Base-by-base conservation (phyloP, 2,329 filamentous ascomycete genomes). In the Canariomyces notabilis region DNA sequence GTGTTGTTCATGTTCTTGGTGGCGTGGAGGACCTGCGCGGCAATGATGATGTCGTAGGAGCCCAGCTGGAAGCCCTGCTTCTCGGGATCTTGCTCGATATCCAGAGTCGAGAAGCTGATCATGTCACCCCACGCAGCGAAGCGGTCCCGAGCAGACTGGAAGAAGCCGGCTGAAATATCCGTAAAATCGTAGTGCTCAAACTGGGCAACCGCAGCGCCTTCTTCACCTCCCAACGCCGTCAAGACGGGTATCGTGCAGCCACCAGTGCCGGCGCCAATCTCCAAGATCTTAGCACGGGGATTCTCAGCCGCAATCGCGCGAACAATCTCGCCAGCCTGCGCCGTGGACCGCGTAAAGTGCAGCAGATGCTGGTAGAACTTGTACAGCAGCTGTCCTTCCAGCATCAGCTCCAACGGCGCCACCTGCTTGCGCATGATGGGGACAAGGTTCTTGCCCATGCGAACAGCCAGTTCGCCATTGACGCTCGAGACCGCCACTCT, bases 251-350 rank as follows among this genome's bases (percentile, higher is more conserved):
- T 49, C 0, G 71, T 72, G 0, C 65, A 58, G 9, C 61, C 62
- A 1, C 68, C 70, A 1, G 65, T 68, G 2, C 70, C 69, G 6
- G 64, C 68, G 19, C 70, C 69, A 7, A 70, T 57, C 51, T 63
- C 60, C 5, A 75, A 49, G 14, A 73, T 38, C 4, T 37, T 32
- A 2, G 44, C 31, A 2, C 41, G 44, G 1, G 54, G 54, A 31
- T 53, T 32, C 44, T 57, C 50, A 9, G 38, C 26, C 11, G 19
- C 20, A 41, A 42, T 12, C 14, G 38, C 16, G 2, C 21, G 15
- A 26, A 51, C 15, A 9, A 49, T n/a, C 14, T 18, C n/a, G 29
- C 53, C 55, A 6, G 60, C 9, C 15, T 53, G 51, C 3, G 46
- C 23, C 15, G 53, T 48, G n/a, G 44, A 51, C 2, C 34, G 39